Evolutionary conservation across 352 stramenopile species (phyloP).

Genomic region (Phytopythium cucurbitacearum): DNA sequence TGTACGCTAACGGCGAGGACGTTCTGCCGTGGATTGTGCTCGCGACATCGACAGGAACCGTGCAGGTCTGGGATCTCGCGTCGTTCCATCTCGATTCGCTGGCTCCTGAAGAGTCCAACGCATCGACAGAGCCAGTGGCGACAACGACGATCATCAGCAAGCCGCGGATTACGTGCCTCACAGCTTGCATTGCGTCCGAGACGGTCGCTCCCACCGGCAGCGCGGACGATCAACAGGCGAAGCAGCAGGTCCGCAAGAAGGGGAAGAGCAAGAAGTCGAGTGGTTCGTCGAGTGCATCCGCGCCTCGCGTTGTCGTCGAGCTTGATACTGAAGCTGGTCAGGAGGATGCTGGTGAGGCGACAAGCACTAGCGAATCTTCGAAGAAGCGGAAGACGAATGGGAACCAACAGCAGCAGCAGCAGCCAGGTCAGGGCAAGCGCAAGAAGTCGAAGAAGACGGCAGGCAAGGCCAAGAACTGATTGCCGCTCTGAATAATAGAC

Average conservation of each 20-base stretch:
- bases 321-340: constrained; percentile 28
- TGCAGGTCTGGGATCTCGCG: constrained; percentile 80
- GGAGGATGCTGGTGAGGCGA: constrained; percentile 8
- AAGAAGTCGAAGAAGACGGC: constrained; percentile 17
- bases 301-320: constrained; percentile 70
- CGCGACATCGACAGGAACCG: constrained; percentile 64
- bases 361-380: background rate
- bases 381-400: constrained; percentile 19
- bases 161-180: constrained; percentile 71
- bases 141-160: constrained; percentile 70
- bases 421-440: constrained; percentile 9
- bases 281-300: constrained; percentile 18
- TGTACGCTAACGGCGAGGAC: constrained; percentile 57
- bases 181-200: constrained; percentile 43
- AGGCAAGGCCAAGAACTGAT: constrained; percentile 9
- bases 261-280: constrained; percentile 15
- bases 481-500: background rate
- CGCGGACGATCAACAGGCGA: constrained; percentile 15
- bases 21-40: constrained; percentile 66
- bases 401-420: constrained; percentile 5
- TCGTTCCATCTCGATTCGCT: constrained; percentile 49
- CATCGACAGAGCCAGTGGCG: constrained; percentile 39
- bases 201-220: constrained; percentile 6
- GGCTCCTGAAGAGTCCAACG: constrained; percentile 55
- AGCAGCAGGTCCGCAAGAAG: constrained; percentile 42